Percentiles rank a stretch among this genome's conserved stretches.
These are phyloP conservation scores for Cercophora sp. DNA, from an alignment of 495 filamentous ascomycete species.

Conservation along the genomic window DNA sequence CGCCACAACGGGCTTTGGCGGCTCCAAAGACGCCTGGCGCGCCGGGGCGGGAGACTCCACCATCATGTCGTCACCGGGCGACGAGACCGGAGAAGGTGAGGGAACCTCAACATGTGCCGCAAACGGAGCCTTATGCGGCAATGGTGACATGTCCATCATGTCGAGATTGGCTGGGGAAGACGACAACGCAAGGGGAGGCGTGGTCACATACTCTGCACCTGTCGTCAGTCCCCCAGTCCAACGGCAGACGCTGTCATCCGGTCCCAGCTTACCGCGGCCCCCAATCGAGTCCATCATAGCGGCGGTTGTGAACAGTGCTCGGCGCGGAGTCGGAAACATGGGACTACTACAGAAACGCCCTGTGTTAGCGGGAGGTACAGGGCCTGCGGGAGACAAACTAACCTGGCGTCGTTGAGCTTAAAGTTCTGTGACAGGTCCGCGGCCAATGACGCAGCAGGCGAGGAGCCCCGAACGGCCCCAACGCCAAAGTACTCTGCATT, in stretches of 20 bases:
- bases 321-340: constrained; percentile 82
- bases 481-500: constrained; percentile 71
- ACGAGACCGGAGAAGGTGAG: constrained; percentile 60
- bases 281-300: constrained; percentile 64
- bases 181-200: constrained; percentile 77
- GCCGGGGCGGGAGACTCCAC: constrained; percentile 43
- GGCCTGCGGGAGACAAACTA: constrained; percentile 23
- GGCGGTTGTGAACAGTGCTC: constrained; percentile 80
- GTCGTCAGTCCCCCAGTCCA: constrained; percentile 22
- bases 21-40: constrained; percentile 52
- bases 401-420: constrained; percentile 85
- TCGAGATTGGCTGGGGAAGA: constrained; percentile 73
- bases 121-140: constrained; percentile 83
- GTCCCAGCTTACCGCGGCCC: constrained; percentile 63
- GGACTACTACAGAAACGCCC: constrained; percentile 57
- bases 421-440: constrained; percentile 97
- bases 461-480: constrained; percentile 74
- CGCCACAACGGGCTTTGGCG: constrained; percentile 39
- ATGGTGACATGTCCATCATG: constrained; percentile 88
- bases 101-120: constrained; percentile 56
- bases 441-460: constrained; percentile 82
- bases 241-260: constrained; percentile 35
- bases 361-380: constrained; percentile 22
- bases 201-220: constrained; percentile 64
- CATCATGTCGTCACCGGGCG: constrained; percentile 39